Evolutionary conservation across 106 monocot genomes (phyloP).

Genomic region (Amphibolis antarctica): DNA sequence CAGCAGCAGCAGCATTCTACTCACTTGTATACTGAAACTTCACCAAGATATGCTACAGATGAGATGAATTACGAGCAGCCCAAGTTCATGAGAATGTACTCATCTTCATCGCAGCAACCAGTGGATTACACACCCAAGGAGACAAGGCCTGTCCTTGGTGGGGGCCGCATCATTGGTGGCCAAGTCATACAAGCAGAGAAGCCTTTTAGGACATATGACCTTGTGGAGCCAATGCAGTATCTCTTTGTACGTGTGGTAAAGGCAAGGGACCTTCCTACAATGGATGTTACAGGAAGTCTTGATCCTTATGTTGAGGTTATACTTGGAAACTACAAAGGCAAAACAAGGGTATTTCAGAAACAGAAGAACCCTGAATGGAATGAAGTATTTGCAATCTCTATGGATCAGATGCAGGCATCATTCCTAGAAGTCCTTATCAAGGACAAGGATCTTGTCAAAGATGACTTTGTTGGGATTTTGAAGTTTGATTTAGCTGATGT

Average conservation of each 20-base stretch:
- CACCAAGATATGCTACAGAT: background rate
- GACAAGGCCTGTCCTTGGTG: slow-evolving; percentile 50
- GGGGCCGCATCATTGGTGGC: slow-evolving; percentile 38
- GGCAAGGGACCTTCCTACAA: slow-evolving; percentile 42
- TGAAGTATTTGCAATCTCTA: slow-evolving; percentile 60
- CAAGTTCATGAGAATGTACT: slow-evolving; percentile 22
- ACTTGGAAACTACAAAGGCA: slow-evolving; percentile 45
- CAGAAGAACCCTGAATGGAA: slow-evolving; percentile 58
- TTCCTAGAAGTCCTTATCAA: slow-evolving; percentile 35
- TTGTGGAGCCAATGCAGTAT: slow-evolving; percentile 60
- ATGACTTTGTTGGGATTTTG: slow-evolving; percentile 51
- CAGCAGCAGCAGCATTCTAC: background rate
- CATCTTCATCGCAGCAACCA: slow-evolving; percentile 20
- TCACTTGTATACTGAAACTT: slow-evolving; percentile 4
- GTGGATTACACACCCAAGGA: slow-evolving; percentile 46
- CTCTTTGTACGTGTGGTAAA: slow-evolving; percentile 71
- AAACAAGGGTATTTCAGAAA: slow-evolving; percentile 43
- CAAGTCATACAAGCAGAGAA: slow-evolving; percentile 30
- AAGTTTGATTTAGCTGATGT: slow-evolving; percentile 45
- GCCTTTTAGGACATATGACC: slow-evolving; percentile 41
- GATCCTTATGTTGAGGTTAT: slow-evolving; percentile 54
- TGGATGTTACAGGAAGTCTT: slow-evolving; percentile 50
- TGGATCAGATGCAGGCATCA: slow-evolving; percentile 32
- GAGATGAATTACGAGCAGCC: slow-evolving; percentile 25
- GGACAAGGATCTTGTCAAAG: slow-evolving; percentile 35